Percentiles rank a stretch among this genome's conserved stretches.
Conservation (phyloP, 139 green algal genomes). For the Dunaliella primolecta region DNA sequence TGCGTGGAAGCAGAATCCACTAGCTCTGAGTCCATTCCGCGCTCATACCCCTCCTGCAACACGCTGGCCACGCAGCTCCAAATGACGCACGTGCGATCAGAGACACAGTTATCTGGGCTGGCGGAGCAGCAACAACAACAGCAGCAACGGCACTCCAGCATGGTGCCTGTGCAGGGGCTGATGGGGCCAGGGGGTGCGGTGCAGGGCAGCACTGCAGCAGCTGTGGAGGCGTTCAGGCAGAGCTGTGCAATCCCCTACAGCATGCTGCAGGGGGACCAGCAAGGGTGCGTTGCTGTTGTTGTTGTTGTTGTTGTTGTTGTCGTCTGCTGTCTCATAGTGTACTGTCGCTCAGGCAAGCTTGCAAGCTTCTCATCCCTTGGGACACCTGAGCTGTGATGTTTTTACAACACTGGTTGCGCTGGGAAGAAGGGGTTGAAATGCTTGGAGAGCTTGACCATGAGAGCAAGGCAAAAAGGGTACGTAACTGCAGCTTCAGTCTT, state of each 20-base stretch:
- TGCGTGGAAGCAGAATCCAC: background rate
- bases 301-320: too few relatives aligned
- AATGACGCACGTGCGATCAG: constrained; percentile 8
- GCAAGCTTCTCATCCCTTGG: too few relatives aligned
- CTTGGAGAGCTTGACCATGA: background rate
- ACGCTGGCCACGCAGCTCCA: constrained; percentile 9
- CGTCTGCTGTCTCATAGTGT: too few relatives aligned
- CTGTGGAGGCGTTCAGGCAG: constrained; percentile 2
- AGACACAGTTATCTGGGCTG: background rate
- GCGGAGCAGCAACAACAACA: background rate
- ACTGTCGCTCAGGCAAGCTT: too few relatives aligned
- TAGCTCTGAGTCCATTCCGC: background rate
- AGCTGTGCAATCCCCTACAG: background rate
- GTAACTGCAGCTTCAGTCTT: too few relatives aligned
- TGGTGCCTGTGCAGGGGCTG: background rate
- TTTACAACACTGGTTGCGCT: too few relatives aligned
- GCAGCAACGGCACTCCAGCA: background rate
- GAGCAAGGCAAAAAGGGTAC: too few relatives aligned
- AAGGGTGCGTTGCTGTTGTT: background rate
- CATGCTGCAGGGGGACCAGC: background rate
- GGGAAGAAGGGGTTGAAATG: background rate
- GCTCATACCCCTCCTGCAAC: background rate
- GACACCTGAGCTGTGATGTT: too few relatives aligned
- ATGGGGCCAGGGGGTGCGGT: background rate
- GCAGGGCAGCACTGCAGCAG: constrained; percentile 3